Evolutionary conservation across 2,329 filamentous ascomycete genomes (phyloP), one percentile per base, ranked within the genome.

Genomic region (Fusarium redolens): DNA sequence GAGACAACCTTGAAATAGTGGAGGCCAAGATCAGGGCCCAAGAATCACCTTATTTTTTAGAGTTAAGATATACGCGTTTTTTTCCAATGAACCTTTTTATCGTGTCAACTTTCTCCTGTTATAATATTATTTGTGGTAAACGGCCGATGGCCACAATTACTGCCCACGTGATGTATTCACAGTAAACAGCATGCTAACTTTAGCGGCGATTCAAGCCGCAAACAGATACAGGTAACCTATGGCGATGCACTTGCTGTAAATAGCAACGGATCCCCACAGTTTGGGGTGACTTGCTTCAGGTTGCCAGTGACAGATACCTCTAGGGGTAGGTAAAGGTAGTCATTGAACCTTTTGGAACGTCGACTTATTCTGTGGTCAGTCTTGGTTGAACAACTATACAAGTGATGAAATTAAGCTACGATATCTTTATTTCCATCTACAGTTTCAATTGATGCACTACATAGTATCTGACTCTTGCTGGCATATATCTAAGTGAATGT

Each of bases 161-260:
- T 68, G 63, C 11, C 63, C 65, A 68, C 47, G 65, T 68, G 65
- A 68, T 58, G 38, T 13, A 20, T 59, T 40, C 12, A n/a, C 14
- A 44, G 58, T 58, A 37, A 40, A 22, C 28, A n/a, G 25, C 6
- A 30, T 51, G 25, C 41, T 48, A 58, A 43, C 22, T 61, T 67
- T 41, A 66, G 40, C 25, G 33, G 28, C 20, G 55, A 31, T 31
- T 31, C 43, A 54, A 54, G 45, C 56, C 54, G 38, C 40, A 47
- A 47, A 47, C 40, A 57, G n/a, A 28, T 17, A 52, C 14, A 22
- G 20, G 15, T 25, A 52, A 52, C 33, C 18, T 12, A 38, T 20
- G 51, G 17, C 51, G 7, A 43, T 30, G 51, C 17, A 41, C 31
- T 35, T 52, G 18, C 25, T 55, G 35, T 55, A 43, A 58, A 28